phyloP scores from a whole-genome alignment of 805 yeast species.

The Ogataea sp. region DNA sequence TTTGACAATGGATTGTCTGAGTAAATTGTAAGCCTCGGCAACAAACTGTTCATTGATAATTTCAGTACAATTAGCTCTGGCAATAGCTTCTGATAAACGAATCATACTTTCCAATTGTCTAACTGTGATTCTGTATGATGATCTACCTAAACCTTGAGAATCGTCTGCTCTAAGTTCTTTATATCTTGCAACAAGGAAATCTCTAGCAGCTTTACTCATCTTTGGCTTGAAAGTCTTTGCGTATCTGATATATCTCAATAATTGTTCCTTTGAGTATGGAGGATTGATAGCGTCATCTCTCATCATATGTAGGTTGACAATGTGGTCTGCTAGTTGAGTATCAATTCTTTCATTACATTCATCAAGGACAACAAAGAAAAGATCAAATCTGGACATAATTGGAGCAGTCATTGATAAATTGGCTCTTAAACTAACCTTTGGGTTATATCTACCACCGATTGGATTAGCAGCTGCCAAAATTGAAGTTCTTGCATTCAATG shows the following conservation, averaged over 20 bases:
- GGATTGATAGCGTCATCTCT: conserved; percentile 87
- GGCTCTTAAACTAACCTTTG: conserved; percentile 74
- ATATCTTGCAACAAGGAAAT: conserved; percentile 66
- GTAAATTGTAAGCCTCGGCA: conserved; percentile 84
- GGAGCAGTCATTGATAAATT: conserved; percentile 96
- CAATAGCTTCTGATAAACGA: conserved; percentile 91
- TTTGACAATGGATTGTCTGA: conserved; percentile 85
- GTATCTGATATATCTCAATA: conserved; percentile 80
- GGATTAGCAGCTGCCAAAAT: conserved; percentile 99
- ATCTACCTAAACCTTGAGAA: conserved; percentile 78
- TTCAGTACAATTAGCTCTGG: conserved; percentile 91
- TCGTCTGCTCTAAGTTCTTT: conserved; percentile 84
- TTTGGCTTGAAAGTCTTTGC: conserved; percentile 90
- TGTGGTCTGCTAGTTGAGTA: conserved; percentile 84
- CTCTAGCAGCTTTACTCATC: conserved; percentile 75
- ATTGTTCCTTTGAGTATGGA: conserved; percentile 82
- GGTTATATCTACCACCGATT: conserved; percentile 91
- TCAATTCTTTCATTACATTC: conserved; percentile 91
- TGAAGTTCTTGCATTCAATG: conserved; percentile 92
- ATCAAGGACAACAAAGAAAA: conserved; percentile 89
- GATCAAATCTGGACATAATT: conserved; percentile 95
- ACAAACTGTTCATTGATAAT: conserved; percentile 79
- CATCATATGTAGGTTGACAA: conserved; percentile 85
- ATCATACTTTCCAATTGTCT: conserved; percentile 94
- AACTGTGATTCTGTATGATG: conserved; percentile 90